These are phyloP conservation scores for Xanthoconium stramineum DNA, from an alignment of 768 basidiomycete genomes.

Conservation along the genomic window DNA sequence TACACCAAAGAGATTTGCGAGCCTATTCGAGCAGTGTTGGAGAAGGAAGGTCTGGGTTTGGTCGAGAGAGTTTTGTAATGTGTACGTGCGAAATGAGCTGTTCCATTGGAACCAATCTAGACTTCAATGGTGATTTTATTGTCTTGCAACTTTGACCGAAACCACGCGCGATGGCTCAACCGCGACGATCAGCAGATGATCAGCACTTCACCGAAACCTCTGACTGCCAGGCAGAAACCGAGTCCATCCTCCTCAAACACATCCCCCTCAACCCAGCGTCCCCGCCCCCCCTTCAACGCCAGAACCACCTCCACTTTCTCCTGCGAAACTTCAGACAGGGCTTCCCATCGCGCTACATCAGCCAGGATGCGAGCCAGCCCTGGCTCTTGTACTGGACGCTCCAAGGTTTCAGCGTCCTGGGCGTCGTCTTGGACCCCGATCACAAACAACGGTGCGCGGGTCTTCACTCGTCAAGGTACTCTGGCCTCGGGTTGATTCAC, in stretches of 20 bases:
- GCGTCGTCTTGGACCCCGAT: conserved; percentile 72
- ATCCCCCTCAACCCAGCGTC: conserved; percentile 34
- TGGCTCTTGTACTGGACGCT: conserved; percentile 95
- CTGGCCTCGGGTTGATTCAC: neutral
- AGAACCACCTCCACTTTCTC: conserved; percentile 73
- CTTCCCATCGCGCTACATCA: conserved; percentile 74
- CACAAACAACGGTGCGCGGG: conserved; percentile 67
- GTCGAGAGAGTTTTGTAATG: conserved; percentile 63
- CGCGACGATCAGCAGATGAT: conserved; percentile 48
- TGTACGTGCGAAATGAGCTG: no score
- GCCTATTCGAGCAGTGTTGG: conserved; percentile 61
- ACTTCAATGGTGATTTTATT: neutral
- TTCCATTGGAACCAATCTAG: no score
- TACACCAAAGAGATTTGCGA: conserved; percentile 86
- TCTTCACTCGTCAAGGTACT: neutral
- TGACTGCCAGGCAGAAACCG: conserved; percentile 58
- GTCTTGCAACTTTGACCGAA: neutral
- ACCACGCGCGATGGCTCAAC: conserved; percentile 18
- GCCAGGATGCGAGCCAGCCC: conserved; percentile 91
- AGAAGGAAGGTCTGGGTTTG: conserved; percentile 73
- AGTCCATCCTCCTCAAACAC: conserved; percentile 58
- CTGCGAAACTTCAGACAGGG: conserved; percentile 70
- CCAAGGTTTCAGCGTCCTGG: conserved; percentile 77
- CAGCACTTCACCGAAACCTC: conserved; percentile 64
- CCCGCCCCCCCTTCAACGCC: conserved; percentile 49